Percentiles rank a stretch among this genome's conserved stretches.
Conservation (phyloP, 768 basidiomycete genomes). For the Termitomyces sp. region DNA sequence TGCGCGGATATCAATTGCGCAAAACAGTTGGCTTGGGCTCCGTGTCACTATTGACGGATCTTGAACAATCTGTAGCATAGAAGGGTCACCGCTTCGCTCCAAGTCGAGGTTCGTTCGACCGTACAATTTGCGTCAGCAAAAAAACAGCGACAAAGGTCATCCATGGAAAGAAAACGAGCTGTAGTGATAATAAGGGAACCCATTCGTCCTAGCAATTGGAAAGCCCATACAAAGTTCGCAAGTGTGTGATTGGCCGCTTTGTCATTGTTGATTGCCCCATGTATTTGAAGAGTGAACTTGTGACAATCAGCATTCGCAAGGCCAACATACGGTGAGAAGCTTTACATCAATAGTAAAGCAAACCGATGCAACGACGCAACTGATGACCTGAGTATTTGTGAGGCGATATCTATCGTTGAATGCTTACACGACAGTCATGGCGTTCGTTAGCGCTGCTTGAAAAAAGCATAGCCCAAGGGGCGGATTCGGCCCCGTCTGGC, state of each 20-base stretch:
- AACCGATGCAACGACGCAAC: constrained; percentile 1
- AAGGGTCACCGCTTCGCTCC: background rate
- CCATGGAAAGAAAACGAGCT: background rate
- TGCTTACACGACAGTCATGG: constrained; percentile 2
- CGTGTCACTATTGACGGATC: background rate
- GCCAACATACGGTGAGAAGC: background rate
- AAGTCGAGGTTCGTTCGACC: background rate
- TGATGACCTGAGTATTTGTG: background rate
- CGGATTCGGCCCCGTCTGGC: background rate
- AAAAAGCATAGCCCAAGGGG: background rate
- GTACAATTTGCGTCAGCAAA: background rate
- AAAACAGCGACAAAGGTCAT: background rate
- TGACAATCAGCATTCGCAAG: too few relatives aligned
- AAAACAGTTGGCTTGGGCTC: background rate
- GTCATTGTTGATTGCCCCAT: background rate
- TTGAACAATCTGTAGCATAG: background rate
- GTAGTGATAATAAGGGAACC: background rate
- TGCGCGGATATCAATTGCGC: background rate
- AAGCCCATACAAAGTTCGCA: background rate
- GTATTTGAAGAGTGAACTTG: constrained; percentile 1
- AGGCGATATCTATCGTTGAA: background rate
- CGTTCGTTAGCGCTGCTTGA: background rate
- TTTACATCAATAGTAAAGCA: constrained; percentile 5
- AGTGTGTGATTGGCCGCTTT: background rate
- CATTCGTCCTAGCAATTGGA: too few relatives aligned